phyloP scores from a whole-genome alignment of 257 asterid species.

The Salvia miltiorrhiza region DNA sequence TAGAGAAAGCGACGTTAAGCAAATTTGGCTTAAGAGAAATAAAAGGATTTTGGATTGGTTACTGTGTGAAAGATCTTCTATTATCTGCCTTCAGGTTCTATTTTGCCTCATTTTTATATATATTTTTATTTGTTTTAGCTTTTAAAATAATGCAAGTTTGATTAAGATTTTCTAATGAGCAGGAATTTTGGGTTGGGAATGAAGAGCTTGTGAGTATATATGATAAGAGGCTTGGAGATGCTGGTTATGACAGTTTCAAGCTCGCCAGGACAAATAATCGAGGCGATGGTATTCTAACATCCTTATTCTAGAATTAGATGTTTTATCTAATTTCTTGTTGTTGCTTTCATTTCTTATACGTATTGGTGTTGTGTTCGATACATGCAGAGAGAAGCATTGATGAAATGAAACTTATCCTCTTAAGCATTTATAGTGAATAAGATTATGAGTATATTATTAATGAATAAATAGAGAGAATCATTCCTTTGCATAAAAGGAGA shows the following conservation, averaged over 20 bases:
- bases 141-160: not conserved
- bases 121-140: not conserved
- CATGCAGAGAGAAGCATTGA: not conserved
- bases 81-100: constrained; percentile 91
- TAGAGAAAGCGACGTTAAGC: constrained; percentile 86
- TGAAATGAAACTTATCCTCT: not conserved
- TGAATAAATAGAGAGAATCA: not conserved
- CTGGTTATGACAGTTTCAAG: constrained; percentile 77
- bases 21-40: constrained; percentile 77
- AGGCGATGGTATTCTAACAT: constrained; percentile 64
- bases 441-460: not conserved
- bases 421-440: not conserved
- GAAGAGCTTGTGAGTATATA: constrained; percentile 83
- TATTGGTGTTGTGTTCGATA: not conserved
- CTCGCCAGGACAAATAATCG: constrained; percentile 94
- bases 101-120: not conserved
- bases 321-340: not conserved
- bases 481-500: not conserved
- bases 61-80: constrained; percentile 81
- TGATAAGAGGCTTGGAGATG: constrained; percentile 88
- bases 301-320: not conserved
- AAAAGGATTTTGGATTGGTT: constrained; percentile 85
- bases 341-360: not conserved
- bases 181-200: constrained; percentile 99
- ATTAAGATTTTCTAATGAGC: constrained; percentile 8